Conservation (phyloP, 129 eudicot species). For the Arctium minus region DNA sequence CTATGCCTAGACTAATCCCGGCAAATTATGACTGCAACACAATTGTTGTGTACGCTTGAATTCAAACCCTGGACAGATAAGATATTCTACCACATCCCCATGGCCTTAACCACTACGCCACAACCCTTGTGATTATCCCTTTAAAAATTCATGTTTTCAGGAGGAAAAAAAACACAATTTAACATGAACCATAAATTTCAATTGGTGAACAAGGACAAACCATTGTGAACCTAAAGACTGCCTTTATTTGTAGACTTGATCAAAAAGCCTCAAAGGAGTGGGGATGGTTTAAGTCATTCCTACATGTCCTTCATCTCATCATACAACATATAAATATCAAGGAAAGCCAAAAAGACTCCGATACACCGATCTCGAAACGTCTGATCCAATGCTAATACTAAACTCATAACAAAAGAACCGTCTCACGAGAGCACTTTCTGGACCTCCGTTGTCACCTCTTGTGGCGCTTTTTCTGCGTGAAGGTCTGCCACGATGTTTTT, state of each 20-base stretch:
- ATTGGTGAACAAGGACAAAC: background rate
- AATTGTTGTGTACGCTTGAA: no score
- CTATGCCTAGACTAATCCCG: no score
- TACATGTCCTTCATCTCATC: constrained; percentile 24
- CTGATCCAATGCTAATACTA: constrained; percentile 13
- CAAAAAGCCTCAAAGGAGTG: constrained; percentile 1
- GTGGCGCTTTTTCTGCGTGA: constrained; percentile 82
- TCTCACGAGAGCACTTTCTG: constrained; percentile 59
- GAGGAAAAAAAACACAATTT: no score
- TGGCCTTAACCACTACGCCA: no score
- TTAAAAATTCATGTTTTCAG: no score
- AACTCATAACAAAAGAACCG: background rate
- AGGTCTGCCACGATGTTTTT: constrained; percentile 68
- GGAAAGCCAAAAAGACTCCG: background rate
- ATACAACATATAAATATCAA: constrained; percentile 23
- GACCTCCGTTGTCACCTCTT: constrained; percentile 65
- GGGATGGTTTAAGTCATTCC: constrained; percentile 16
- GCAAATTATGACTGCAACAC: no score
- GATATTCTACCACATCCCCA: no score
- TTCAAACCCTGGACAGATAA: no score
- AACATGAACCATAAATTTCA: background rate
- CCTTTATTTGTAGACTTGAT: constrained; percentile 15
- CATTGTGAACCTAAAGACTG: constrained; percentile 10
- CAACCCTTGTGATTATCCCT: background rate
- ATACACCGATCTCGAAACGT: constrained; percentile 7